Base-by-base conservation (phyloP, 2,329 filamentous ascomycete species). In the Sporothrix brasiliensis region DNA sequence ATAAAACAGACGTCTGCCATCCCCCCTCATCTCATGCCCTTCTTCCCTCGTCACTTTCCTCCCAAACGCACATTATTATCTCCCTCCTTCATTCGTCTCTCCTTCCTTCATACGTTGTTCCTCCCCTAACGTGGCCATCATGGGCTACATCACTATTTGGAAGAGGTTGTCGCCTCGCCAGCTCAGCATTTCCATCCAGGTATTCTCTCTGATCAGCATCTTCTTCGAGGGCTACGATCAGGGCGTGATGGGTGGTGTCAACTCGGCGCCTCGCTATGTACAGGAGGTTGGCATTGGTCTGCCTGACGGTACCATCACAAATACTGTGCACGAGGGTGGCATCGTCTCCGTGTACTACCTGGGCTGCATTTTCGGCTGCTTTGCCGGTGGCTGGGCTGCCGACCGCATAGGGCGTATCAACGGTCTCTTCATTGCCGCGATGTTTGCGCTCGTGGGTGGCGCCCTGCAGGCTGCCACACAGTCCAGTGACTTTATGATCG, bases 271-370 rank as follows among this genome's bases (percentile, higher is more conserved):
- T 1, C 75, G 77, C 65, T 83, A 81, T 75, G 78, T 83, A 27
- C 73, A 75, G 14, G 77, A 80, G 74, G 82, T 84, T 10, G 79
- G 80, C 58, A 85, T 86, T 60, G 84, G 84, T n/a, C 41, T 63
- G 10, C 74, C 79, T 0, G 80, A 83, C 73, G 84, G 82, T 34
- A 81, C 78, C 3, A 80, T 85, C 39, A 86, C 83, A 13, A 77
- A 83, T 74, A 79, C 80, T 14, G 80, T 81, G 3, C 82, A 85
- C 71, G 82, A 86, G 74, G 84, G 84, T 9, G 84, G 84, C 50
- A 81, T 86, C 60, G 82, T 84, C 21, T 82, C 83, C n/a, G 79
- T 84, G 2, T 86, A 86, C 74, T 86, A 86, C 73, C 78, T 86
- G 30, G 84, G 84, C 52, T 73, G 71, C 34, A 73, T 74, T 52